Evolutionary conservation across 2,329 filamentous ascomycete species (phyloP), one percentile per base, ranked within the genome.

Genomic region (Trichothecium roseum): DNA sequence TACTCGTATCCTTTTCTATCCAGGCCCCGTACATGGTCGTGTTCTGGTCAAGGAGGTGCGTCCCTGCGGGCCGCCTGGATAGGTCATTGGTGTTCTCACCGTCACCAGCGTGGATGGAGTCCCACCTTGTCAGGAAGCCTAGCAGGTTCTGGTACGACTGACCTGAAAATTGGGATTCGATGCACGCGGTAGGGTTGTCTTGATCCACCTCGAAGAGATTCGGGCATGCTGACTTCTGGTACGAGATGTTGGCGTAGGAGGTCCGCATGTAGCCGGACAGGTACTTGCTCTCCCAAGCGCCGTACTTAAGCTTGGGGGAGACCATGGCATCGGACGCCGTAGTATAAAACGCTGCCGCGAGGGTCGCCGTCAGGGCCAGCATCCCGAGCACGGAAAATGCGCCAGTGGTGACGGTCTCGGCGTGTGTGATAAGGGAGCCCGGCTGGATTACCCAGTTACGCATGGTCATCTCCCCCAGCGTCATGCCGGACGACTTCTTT

Each of bases 391-490:
- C 44, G 0, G 78, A 81, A 2, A 72, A 43, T 0, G 66, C 78
- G 0, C 79, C 78, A 40, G 81, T 78, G 5, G 69, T 68, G 1
- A 87, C 59, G 4, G 71, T 72, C 41, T 79, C 68, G 55, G 68
- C 81, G 45, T 84, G 77, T 0, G 79, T 83, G 15, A 89, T 62
- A 42, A 89, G 63, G 0, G 75, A 80, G 1, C 84, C 84, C 0
- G 82, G 81, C 54, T 81, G 75, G 32, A 78, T 72, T 15, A 81
- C 70, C 84, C 83, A 89, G 30, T 71, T 71, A 32, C 83, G 69
- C 81, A 89, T 86, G 13, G 72, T 79, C 62, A 88, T 74, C 49
- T 89, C 83, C 0, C 84, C 78, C 13, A 89, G 67, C 0, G 76
- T 84, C 39, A 88, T 70, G 3, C 84, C 84, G 3, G 63, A 59